Evolutionary conservation across 2,329 filamentous ascomycete genomes (phyloP), one percentile per base, ranked within the genome.

Genomic region (Xylogone sp.): DNA sequence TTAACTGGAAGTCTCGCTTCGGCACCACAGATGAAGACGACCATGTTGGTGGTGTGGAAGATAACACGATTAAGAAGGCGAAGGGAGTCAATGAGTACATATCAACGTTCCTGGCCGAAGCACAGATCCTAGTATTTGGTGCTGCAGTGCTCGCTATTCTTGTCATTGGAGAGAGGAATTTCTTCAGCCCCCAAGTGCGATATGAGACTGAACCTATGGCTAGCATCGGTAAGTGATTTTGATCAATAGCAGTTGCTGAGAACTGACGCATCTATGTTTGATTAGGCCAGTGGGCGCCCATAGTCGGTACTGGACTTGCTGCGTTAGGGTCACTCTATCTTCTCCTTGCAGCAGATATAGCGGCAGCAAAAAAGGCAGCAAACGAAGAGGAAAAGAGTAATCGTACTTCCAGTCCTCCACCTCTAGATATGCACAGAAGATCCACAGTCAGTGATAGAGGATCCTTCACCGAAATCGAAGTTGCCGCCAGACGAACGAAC

Each of bases 121-220:
- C 84, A 1, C 80, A 83, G 50, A 70, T 84, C 3, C 81, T 81
- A 0, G 58, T 87, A 0, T 85, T 86, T 50, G 75, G 73, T 1
- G 78, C 73, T 5, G 80, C 79, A 1, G 78, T 85, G 0, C 52
- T 86, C 1, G 75, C 79, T 1, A 79, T 87, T 4, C 68, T 87
- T 3, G 69, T 83, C 3, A 65, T 83, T 1, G 84, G 84, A 0
- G 84, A 87, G 65, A 71, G 72, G 27, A 87, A 88, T 57, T 82
- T 87, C 56, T 86, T 75, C 57, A 86, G 79, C 45, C 19, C 50
- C 0, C 79, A 78, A 50, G 71, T 87, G 3, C 58, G 56, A 0
- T 84, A 79, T 53, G 74, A 84, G 54, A 86, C 80, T 0, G 84
- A 88, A 54, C 81, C 82, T 0, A 79, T 87, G 48, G 71, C 71